A percentile compares a stretch with the other conserved stretches of the same genome.
Evolutionary conservation across 371 early-diverging fungal species (phyloP).

Genomic region (Capillidium rhysosporum): DNA sequence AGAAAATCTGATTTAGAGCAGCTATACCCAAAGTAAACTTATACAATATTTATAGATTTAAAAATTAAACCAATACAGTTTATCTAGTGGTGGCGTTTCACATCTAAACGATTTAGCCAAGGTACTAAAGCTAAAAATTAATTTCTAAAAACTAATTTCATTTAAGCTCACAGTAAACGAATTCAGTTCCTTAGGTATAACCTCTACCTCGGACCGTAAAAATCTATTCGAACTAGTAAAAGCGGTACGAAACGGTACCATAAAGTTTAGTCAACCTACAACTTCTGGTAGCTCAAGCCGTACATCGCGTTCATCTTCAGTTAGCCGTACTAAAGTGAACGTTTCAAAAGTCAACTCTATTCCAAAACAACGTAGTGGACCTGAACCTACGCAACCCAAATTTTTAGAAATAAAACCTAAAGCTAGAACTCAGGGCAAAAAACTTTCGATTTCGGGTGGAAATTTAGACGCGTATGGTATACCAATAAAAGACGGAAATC

Average conservation of each 20-base stretch:
- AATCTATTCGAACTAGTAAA: not conserved
- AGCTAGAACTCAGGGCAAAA: not conserved
- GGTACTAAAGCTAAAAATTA: not conserved
- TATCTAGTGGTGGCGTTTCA: not conserved
- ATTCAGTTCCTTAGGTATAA: not conserved
- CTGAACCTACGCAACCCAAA: not conserved
- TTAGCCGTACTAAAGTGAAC: not conserved
- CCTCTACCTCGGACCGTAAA: not conserved
- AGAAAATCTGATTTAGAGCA: slow-evolving; percentile 18
- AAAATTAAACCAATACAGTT: not conserved
- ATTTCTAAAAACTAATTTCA: not conserved
- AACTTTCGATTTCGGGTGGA: not conserved
- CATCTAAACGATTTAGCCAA: not conserved
- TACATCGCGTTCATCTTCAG: not conserved
- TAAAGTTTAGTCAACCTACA: not conserved
- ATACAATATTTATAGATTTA: not conserved
- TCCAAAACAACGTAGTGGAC: not conserved
- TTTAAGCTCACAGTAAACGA: not conserved
- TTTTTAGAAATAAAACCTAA: too few relatives aligned
- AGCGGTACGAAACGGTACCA: not conserved
- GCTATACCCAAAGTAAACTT: slow-evolving; percentile 10
- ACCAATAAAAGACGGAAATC: slow-evolving; percentile 7
- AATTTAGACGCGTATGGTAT: slow-evolving; percentile 9
- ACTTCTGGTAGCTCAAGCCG: not conserved
- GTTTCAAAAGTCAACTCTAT: not conserved